These are phyloP conservation scores for Silybum marianum DNA, from an alignment of 129 eudicot species.

Conservation along the genomic window DNA sequence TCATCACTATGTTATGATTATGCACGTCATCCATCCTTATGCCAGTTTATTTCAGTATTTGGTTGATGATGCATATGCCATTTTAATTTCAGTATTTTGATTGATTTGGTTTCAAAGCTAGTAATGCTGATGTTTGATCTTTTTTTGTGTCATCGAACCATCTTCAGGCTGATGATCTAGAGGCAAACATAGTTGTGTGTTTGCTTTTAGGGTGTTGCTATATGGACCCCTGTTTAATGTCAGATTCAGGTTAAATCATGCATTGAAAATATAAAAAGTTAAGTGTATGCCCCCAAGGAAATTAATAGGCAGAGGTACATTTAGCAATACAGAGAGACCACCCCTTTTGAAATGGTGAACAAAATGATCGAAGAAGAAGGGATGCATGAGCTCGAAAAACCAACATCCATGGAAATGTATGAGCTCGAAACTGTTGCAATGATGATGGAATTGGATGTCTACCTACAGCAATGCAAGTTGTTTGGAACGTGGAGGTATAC, in stretches of 20 bases:
- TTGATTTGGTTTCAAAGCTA: not conserved
- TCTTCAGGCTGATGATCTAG: not conserved
- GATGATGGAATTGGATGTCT: not conserved
- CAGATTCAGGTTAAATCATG: too few species aligned
- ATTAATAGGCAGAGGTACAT: too few species aligned
- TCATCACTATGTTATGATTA: not conserved
- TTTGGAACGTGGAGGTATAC: not conserved
- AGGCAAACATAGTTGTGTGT: not conserved
- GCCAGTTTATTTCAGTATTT: not conserved
- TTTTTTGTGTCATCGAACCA: not conserved
- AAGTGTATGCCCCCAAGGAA: too few species aligned
- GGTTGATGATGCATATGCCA: not conserved
- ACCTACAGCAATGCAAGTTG: not conserved
- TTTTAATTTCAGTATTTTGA: not conserved
- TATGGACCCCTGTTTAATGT: too few species aligned
- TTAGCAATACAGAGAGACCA: too few species aligned
- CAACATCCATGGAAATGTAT: not conserved
- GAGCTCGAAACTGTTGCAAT: not conserved
- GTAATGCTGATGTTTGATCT: not conserved
- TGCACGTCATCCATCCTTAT: too few species aligned
- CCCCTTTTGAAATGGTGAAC: not conserved
- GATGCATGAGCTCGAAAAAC: not conserved
- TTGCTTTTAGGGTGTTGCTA: not conserved
- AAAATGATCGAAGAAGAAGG: not conserved
- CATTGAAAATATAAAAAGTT: too few species aligned